These are phyloP conservation scores for Candida methanosorbosa DNA, from an alignment of 805 yeast genomes.

Conservation along the genomic window DNA sequence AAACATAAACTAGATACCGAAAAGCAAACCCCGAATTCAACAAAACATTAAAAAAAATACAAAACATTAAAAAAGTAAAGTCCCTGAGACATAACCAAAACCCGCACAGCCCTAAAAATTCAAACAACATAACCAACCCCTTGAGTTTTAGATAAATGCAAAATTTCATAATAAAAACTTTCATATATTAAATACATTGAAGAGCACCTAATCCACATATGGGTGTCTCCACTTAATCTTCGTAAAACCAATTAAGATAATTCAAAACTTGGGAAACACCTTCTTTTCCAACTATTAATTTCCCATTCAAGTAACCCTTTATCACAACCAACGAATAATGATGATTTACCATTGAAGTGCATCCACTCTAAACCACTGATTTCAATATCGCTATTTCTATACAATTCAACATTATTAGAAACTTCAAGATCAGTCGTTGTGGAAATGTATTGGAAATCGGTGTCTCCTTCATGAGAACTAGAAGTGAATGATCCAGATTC, in stretches of 20 bases:
- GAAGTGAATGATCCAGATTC: no score
- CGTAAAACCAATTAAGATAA: no score
- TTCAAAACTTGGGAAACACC: conserved; percentile 51
- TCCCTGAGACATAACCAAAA: no score
- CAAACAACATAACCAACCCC: no score
- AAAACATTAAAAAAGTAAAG: no score
- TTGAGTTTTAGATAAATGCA: no score
- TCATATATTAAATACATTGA: background rate
- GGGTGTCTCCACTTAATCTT: no score
- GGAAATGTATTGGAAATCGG: background rate
- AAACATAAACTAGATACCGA: no score
- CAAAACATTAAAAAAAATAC: no score
- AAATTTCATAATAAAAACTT: no score
- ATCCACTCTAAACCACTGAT: conserved; percentile 58
- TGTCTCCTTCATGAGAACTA: background rate
- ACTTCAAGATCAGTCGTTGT: conserved; percentile 9
- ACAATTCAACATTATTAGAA: conserved; percentile 17
- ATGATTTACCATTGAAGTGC: conserved; percentile 33
- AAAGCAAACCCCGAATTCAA: no score
- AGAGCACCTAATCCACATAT: background rate
- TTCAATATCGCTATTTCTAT: conserved; percentile 20
- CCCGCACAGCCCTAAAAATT: no score
- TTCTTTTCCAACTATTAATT: conserved; percentile 53
- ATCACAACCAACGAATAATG: conserved; percentile 53
- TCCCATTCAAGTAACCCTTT: conserved; percentile 66